Evolutionary conservation across 768 basidiomycete genomes (phyloP), one percentile per base, ranked within the genome.

Genomic region (Clitopilus passeckerianus): DNA sequence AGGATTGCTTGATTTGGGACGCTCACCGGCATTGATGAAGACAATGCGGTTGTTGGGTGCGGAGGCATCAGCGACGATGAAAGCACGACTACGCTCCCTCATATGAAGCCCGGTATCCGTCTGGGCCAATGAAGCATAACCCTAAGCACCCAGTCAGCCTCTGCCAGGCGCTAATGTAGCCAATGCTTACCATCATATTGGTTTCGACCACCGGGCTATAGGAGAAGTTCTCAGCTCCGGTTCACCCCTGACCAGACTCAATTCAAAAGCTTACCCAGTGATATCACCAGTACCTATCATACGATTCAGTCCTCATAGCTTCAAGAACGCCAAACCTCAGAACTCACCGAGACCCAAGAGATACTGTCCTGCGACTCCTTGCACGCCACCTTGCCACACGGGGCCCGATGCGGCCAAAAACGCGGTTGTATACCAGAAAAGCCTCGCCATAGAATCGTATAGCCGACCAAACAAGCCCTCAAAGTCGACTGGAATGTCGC

Each of bases 31-130:
- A 63, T 90, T 91, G 70, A 91, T 84, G 67, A 90, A 89, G 22
- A 91, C 83, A 52, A 91, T 66, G 53, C 88, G 80, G 63, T 87
- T 83, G 35, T 78, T 70, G 2, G 87, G 72, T 27, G 76, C 71
- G 50, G 80, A 66, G 23, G 83, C 72, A 57, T 89, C 87, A 43
- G 87, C 89, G 16, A 92, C 72, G 60, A 92, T 87, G 67, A 85
- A 92, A 0, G 88, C 89, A 18, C 91, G 86, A 65, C 85, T 86
- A 57, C 87, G 83, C 69, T 91, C 84, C 15, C 91, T 80, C 87
- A 91, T 86, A 69, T 92, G 90, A 58, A 91, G 73, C 7, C 90
- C 90, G 0, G 84, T 86, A 66, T 86, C 88, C 1, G 82, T 85
- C 68, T 93, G 90, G 0, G 75, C 66, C 7, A 86, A 66, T 1